Evolutionary conservation across 2,329 filamentous ascomycete species (phyloP), one percentile per base, ranked within the genome.

Genomic region (Endocalyx cinctus): DNA sequence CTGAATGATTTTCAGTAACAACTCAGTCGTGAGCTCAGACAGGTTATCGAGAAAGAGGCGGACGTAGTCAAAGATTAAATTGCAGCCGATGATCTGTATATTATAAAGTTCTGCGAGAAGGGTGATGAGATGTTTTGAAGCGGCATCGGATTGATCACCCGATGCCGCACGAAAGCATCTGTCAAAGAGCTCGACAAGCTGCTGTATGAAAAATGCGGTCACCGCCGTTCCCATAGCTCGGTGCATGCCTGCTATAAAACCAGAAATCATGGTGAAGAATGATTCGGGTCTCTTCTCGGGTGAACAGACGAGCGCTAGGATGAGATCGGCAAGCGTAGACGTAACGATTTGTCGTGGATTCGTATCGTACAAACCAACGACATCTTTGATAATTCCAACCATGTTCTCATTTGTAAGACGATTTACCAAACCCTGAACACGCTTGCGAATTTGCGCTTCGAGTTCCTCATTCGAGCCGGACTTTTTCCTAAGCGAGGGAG

Each of bases 321-420:
- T 66, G 2, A 90, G 68, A 41, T 89, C 80, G 4, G 89, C 78
- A 2, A 97, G 66, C 0, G 79, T 82, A 1, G 84, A 81, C 1
- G 87, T 95, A 28, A 96, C 87, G 50, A 89, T 80, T 41, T 92
- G 87, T n/a, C 92, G 79, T 1, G 92, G 82, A 47, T 94, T 79
- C 26, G 82, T 79, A 34, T 82, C 76, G 55, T 97, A 98, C 2
- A 97, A 66, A 40, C 82, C 79, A 53, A 94, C 87, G 19, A 95
- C 72, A 13, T 94, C 84, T 27, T 76, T 74, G 4, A 96, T 66
- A 33, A 97, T 94, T 2, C 86, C 84, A 5, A 94, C 60, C 42
- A 98, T 70, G 48, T 92, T 97, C 23, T 87, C 80, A 54, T 97
- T 90, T 0, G 92, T 96, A 19, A 98, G 70, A 54, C 90, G 83